Percentiles rank a stretch among this genome's conserved stretches.
phyloP scores from a whole-genome alignment of 1,284 basidiomycete genomes.

The Cutaneotrichosporon cavernicola region DNA sequence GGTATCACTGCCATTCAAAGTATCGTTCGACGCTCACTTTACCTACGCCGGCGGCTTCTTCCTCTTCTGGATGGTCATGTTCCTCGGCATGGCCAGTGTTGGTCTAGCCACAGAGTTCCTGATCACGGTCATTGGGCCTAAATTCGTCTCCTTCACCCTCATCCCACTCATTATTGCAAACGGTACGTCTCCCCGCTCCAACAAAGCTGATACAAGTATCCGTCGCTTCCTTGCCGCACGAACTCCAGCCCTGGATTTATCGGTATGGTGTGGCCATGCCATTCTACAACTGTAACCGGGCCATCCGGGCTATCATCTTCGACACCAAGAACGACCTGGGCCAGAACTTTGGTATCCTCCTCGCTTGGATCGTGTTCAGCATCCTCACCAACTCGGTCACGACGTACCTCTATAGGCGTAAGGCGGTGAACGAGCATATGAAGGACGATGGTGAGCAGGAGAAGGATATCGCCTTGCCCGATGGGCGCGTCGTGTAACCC shows the following conservation, averaged over 20 bases:
- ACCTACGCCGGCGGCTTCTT: conserved; percentile 62
- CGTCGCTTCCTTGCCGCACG: conserved; percentile 62
- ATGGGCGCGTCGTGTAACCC: conserved; percentile 13
- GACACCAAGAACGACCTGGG: conserved; percentile 62
- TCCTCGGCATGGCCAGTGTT: conserved; percentile 51
- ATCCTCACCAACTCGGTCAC: conserved; percentile 54
- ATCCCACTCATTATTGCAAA: conserved; percentile 63
- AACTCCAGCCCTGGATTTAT: conserved; percentile 66
- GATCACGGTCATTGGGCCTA: conserved; percentile 48
- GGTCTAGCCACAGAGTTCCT: conserved; percentile 62
- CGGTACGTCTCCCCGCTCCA: background rate
- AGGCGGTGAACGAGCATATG: conserved; percentile 35
- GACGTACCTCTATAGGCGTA: conserved; percentile 53
- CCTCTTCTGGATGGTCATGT: conserved; percentile 73
- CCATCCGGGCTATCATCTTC: conserved; percentile 65
- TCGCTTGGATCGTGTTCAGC: conserved; percentile 55
- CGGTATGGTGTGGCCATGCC: conserved; percentile 61
- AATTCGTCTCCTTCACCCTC: conserved; percentile 50
- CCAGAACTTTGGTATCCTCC: conserved; percentile 56
- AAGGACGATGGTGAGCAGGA: conserved; percentile 11
- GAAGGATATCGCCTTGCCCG: conserved; percentile 11
- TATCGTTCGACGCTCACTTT: conserved; percentile 50
- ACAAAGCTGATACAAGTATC: conserved; percentile 54
- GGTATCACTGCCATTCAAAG: conserved; percentile 65
- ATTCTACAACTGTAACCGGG: conserved; percentile 66